Conservation (phyloP, 2,329 filamentous ascomycete genomes). For the Fusarium sacchari region DNA sequence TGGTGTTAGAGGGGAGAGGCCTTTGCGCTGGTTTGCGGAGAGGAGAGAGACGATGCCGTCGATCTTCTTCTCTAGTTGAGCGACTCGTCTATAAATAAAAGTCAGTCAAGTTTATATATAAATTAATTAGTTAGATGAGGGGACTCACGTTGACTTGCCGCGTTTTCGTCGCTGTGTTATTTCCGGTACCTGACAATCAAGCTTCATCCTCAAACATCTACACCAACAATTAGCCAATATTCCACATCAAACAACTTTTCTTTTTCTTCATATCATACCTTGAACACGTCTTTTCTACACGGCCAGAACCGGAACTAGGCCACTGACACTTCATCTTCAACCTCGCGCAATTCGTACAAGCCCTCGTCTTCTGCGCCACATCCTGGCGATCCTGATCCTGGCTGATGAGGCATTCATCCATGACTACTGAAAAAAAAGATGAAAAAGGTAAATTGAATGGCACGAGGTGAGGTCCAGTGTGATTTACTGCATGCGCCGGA, state of each 20-base stretch:
- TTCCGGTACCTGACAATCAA: slow-evolving; percentile 49
- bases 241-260: fast-evolving
- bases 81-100: slow-evolving; percentile 45
- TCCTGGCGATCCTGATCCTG: slow-evolving; percentile 7
- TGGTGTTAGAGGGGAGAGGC: slow-evolving; percentile 37
- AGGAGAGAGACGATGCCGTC: slow-evolving; percentile 53
- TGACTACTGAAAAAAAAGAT: slow-evolving; percentile 11
- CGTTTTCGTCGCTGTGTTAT: slow-evolving; percentile 48
- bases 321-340: slow-evolving; percentile 52
- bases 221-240: neutral
- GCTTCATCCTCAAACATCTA: slow-evolving; percentile 50
- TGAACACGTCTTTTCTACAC: slow-evolving; percentile 38
- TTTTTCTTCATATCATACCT: slow-evolving; percentile 30
- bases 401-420: slow-evolving; percentile 39
- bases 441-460: neutral
- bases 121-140: too few relatives aligned
- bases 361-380: slow-evolving; percentile 41
- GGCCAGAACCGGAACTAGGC: slow-evolving; percentile 38
- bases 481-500: slow-evolving; percentile 5
- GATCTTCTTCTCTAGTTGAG: slow-evolving; percentile 52
- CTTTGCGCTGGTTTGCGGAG: slow-evolving; percentile 45
- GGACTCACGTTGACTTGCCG: slow-evolving; percentile 50
- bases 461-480: neutral
- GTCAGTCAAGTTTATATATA: neutral
- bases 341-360: slow-evolving; percentile 49